Evolutionary conservation across 1,139 yeast species (phyloP).

Genomic region (Diutina scorzettiae): DNA sequence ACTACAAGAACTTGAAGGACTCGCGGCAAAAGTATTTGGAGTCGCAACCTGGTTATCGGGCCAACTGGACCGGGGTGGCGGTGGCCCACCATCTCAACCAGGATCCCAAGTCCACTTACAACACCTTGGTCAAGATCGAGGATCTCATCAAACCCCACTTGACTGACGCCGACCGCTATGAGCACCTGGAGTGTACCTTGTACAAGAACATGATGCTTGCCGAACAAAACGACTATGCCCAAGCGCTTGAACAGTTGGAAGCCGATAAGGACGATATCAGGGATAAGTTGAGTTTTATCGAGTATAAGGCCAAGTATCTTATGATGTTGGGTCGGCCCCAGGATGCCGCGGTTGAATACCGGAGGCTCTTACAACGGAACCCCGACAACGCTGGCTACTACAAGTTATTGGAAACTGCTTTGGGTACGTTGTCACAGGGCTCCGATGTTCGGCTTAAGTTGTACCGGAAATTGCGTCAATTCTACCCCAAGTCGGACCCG

Average conservation of each 20-base stretch:
- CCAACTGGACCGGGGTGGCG: constrained; percentile 87
- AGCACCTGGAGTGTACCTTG: constrained; percentile 69
- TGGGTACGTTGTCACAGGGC: constrained; percentile 28
- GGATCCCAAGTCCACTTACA: constrained; percentile 56
- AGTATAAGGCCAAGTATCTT: constrained; percentile 54
- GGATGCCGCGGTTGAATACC: constrained; percentile 61
- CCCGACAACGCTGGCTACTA: constrained; percentile 72
- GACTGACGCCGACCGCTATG: constrained; percentile 55
- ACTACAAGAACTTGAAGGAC: constrained; percentile 47
- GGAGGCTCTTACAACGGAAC: constrained; percentile 68
- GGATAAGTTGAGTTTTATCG: constrained; percentile 55
- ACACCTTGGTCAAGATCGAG: constrained; percentile 65
- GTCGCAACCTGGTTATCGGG: constrained; percentile 72
- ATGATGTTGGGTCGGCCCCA: constrained; percentile 25
- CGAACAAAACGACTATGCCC: constrained; percentile 49
- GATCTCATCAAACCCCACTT: constrained; percentile 57
- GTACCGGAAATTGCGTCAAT: constrained; percentile 49
- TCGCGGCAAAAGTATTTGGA: constrained; percentile 64
- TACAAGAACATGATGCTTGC: constrained; percentile 60
- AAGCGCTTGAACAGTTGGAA: constrained; percentile 54
- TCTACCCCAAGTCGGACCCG: constrained; percentile 80
- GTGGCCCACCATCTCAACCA: constrained; percentile 70
- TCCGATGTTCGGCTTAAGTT: constrained; percentile 35
- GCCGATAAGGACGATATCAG: constrained; percentile 39
- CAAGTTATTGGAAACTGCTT: constrained; percentile 48